Percentiles rank a stretch among this genome's conserved stretches.
Conservation (phyloP, 106 monocot species). For the Agapanthus africanus region DNA sequence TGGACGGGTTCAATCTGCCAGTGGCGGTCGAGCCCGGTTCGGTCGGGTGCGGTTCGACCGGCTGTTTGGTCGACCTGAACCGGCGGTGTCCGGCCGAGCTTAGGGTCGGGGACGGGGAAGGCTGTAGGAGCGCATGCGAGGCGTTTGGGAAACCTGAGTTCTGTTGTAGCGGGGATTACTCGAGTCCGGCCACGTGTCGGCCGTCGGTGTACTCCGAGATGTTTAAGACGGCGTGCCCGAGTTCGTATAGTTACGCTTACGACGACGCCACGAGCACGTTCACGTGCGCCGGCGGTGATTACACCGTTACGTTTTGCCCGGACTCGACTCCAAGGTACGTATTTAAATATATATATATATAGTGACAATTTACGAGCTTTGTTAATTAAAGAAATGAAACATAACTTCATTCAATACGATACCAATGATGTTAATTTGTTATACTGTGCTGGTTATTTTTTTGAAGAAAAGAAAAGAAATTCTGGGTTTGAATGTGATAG, state of each 20-base stretch:
- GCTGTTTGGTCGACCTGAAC: constrained; percentile 32
- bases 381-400: neutral
- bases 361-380: neutral
- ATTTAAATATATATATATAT: neutral
- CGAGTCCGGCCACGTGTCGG: constrained; percentile 12
- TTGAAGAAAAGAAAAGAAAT: too few species aligned
- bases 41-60: constrained; percentile 19
- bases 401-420: neutral
- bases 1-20: constrained; percentile 29
- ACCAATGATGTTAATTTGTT: too few species aligned
- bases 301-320: constrained; percentile 15
- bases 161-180: constrained; percentile 22
- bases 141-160: constrained; percentile 27
- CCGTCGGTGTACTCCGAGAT: constrained; percentile 7
- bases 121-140: constrained; percentile 31
- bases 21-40: constrained; percentile 7
- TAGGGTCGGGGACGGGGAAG: constrained; percentile 2
- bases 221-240: constrained; percentile 16
- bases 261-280: constrained; percentile 18
- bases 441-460: too few species aligned
- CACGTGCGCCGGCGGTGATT: constrained; percentile 9
- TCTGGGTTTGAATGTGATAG: neutral
- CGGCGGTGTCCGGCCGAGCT: constrained; percentile 32
- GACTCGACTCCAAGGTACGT: neutral
- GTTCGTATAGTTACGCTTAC: constrained; percentile 16